Conservation (phyloP, 2,329 filamentous ascomycete species). For the Monosporascus sp. region DNA sequence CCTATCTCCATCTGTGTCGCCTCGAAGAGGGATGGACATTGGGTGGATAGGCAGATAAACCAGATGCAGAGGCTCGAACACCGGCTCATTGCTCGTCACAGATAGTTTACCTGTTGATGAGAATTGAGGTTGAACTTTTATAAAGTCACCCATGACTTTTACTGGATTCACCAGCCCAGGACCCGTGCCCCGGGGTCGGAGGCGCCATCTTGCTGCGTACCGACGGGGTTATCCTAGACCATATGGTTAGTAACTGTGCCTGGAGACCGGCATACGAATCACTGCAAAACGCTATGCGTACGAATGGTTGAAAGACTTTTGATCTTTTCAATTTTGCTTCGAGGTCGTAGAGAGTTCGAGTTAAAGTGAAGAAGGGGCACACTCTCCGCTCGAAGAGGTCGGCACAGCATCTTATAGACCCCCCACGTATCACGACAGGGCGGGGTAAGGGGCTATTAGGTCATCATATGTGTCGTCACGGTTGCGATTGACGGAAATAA, state of each 20-base stretch:
- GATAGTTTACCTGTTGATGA: slow-evolving; percentile 29
- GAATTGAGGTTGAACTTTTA: slow-evolving; percentile 22
- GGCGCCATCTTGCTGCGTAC: slow-evolving; percentile 22
- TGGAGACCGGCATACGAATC: neutral
- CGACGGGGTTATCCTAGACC: slow-evolving; percentile 5
- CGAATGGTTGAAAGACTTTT: neutral
- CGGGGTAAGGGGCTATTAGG: neutral
- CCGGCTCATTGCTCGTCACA: slow-evolving; percentile 31
- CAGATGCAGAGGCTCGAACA: slow-evolving; percentile 27
- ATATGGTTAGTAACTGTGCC: neutral
- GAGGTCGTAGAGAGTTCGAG: neutral
- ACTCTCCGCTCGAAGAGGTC: neutral
- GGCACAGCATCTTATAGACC: neutral
- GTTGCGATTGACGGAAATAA: neutral
- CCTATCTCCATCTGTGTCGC: slow-evolving; percentile 8
- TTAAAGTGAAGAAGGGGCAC: neutral
- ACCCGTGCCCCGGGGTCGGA: slow-evolving; percentile 17
- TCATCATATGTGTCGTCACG: neutral
- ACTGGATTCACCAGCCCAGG: slow-evolving; percentile 24
- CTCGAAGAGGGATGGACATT: slow-evolving; percentile 1
- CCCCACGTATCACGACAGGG: neutral
- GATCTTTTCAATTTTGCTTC: neutral
- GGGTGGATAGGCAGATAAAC: slow-evolving; percentile 13
- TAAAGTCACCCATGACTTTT: slow-evolving; percentile 16
- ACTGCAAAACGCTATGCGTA: neutral